phyloP scores from a whole-genome alignment of 768 basidiomycete species.

The Naematelia encephala region DNA sequence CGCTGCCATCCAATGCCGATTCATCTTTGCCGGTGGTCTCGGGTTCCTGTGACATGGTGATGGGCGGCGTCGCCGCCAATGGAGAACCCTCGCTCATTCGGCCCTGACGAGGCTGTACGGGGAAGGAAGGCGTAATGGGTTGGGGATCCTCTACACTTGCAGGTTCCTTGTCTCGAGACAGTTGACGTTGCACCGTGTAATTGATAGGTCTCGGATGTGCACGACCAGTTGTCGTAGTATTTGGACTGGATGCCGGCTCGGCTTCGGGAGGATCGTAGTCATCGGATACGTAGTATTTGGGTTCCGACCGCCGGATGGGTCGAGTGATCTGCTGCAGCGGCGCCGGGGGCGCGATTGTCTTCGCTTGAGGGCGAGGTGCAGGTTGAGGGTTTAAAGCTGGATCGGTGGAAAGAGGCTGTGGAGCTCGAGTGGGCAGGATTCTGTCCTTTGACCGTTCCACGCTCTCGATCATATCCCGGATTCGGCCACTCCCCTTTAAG shows the following conservation, averaged over 20 bases:
- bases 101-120: constrained; percentile 2
- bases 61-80: constrained; percentile 37
- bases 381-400: constrained; percentile 36
- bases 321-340: constrained; percentile 6
- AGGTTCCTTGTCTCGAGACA: not conserved
- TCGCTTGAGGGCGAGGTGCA: constrained; percentile 12
- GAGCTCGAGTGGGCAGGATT: constrained; percentile 16
- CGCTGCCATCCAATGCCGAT: constrained; percentile 25
- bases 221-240: constrained; percentile 11
- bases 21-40: constrained; percentile 28
- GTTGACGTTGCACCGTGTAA: constrained; percentile 5
- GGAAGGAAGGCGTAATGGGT: constrained; percentile 48
- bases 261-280: constrained; percentile 15
- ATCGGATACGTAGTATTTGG: constrained; percentile 40
- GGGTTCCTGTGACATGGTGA: constrained; percentile 23
- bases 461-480: constrained; percentile 19
- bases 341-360: constrained; percentile 1
- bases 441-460: constrained; percentile 16
- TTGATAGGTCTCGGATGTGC: constrained; percentile 31
- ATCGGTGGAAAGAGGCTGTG: constrained; percentile 29
- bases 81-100: constrained; percentile 36
- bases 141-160: constrained; percentile 62
- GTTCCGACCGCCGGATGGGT: constrained; percentile 27
- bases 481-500: constrained; percentile 4
- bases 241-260: constrained; percentile 15